phyloP scores from a whole-genome alignment of 306 rosid species.

The Spatholobus suberectus region DNA sequence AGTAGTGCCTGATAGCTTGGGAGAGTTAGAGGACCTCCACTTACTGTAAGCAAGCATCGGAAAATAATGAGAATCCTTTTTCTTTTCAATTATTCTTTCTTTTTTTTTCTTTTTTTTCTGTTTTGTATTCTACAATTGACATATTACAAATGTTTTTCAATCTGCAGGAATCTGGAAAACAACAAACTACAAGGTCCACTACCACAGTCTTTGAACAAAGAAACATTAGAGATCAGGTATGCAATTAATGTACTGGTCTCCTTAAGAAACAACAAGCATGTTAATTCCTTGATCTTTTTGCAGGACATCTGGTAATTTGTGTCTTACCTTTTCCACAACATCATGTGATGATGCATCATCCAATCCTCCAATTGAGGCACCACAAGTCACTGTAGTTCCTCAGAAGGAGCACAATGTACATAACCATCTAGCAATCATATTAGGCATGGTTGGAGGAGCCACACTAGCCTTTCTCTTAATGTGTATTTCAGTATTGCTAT shows the following conservation, averaged over 20 bases:
- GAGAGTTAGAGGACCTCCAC: constrained; percentile 83
- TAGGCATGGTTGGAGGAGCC: constrained; percentile 66
- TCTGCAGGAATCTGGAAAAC: constrained; percentile 79
- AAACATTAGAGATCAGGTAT: constrained; percentile 78
- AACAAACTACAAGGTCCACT: constrained; percentile 84
- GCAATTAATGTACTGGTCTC: background rate
- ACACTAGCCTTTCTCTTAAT: constrained; percentile 54
- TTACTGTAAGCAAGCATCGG: constrained; percentile 64
- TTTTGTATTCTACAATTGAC: background rate
- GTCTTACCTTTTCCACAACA: constrained; percentile 77
- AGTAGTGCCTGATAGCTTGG: constrained; percentile 83
- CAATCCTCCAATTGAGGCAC: constrained; percentile 74
- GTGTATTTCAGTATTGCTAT: constrained; percentile 49
- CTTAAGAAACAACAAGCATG: constrained; percentile 5
- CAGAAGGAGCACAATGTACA: constrained; percentile 51
- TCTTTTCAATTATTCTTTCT: too few species aligned
- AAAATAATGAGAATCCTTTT: background rate
- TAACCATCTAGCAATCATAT: constrained; percentile 52
- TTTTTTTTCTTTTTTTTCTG: background rate
- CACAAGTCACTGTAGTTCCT: constrained; percentile 72
- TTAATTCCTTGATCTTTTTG: constrained; percentile 40
- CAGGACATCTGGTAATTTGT: constrained; percentile 83
- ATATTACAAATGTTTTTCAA: constrained; percentile 22
- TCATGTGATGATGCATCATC: constrained; percentile 62
- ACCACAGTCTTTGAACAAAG: constrained; percentile 77